Conservation (phyloP, 2,329 filamentous ascomycete species). For the Phialocephala subalpina region DNA sequence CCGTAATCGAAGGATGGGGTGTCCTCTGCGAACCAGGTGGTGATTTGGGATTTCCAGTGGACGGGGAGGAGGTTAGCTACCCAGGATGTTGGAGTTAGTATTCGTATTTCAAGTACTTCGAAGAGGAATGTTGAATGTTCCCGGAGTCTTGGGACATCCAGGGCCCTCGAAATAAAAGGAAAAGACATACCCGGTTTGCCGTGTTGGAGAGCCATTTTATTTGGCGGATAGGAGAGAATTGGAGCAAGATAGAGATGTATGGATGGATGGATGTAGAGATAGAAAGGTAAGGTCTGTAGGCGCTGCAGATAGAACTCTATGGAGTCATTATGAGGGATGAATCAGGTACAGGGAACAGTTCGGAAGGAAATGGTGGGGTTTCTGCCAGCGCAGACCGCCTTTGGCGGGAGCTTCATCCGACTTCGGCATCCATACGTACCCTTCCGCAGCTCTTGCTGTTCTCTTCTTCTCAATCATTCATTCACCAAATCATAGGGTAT, state of each 20-base stretch:
- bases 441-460: too few relatives aligned
- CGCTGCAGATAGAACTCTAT: too few relatives aligned
- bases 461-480: too few relatives aligned
- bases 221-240: not conserved
- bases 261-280: too few relatives aligned
- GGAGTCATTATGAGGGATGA: slow-evolving; percentile 1
- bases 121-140: too few relatives aligned
- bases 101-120: too few relatives aligned
- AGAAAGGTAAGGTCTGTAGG: not conserved
- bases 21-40: slow-evolving; percentile 92
- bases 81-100: too few relatives aligned
- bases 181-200: too few relatives aligned
- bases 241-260: not conserved
- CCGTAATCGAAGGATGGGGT: slow-evolving; percentile 97
- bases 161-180: too few relatives aligned
- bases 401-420: not conserved
- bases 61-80: slow-evolving; percentile 81
- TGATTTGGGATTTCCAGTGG: slow-evolving; percentile 82
- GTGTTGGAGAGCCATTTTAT: slow-evolving; percentile 48
- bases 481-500: too few relatives aligned
- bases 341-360: not conserved
- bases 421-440: too few relatives aligned
- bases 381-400: slow-evolving; percentile 2
- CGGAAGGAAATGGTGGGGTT: not conserved
- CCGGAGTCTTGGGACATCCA: too few relatives aligned